Evolutionary conservation across 257 asterid species (phyloP), one percentile per base, ranked within the genome.

Genomic region (Solanum dulcamara): DNA sequence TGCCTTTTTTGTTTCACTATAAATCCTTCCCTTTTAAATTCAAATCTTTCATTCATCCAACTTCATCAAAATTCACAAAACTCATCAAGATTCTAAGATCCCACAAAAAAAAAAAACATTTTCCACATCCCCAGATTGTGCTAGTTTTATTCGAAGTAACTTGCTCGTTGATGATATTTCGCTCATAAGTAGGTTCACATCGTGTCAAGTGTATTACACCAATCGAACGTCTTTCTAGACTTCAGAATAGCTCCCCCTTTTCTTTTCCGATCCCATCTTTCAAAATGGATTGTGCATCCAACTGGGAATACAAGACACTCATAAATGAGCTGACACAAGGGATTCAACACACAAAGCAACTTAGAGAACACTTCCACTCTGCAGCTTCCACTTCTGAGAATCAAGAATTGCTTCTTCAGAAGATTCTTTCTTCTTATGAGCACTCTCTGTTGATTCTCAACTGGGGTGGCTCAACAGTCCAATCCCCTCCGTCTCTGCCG

Each of bases 331-430:
- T 96, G 24, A 86, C 94, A 37, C 94, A 90, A 77, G 99, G 98
- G 84, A 92, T 92, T 95, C 98, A 95, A 85, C 88, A 84, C 72
- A 94, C 98, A 37, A 90, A 88, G 90, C 97, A 92, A 89, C 97
- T 96, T 6, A 92, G 92, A 42, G 57, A 87, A 50, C 91, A 92
- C 66, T 74, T 95, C 91, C 38, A 87, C 85, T 83, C 92, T 37
- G 13, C n/a, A 6, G 79, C 87, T 8, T 88, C 90, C 46, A 87
- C 90, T 24, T 86, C 89, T 0, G 88, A 95, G 81, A 84, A 88
- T 10, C 91, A 88, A 40, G 92, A 92, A 30, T 84, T 90, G 89
- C 91, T 93, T 57, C 77, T 96, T 88, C 97, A 92, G 89, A 90
- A 89, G 88, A 94, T 96, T 51, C 38, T 93, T 67, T 90, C 95